phyloP scores from a whole-genome alignment of 2,329 filamentous ascomycete genomes.

The Simplicillium sp. region DNA sequence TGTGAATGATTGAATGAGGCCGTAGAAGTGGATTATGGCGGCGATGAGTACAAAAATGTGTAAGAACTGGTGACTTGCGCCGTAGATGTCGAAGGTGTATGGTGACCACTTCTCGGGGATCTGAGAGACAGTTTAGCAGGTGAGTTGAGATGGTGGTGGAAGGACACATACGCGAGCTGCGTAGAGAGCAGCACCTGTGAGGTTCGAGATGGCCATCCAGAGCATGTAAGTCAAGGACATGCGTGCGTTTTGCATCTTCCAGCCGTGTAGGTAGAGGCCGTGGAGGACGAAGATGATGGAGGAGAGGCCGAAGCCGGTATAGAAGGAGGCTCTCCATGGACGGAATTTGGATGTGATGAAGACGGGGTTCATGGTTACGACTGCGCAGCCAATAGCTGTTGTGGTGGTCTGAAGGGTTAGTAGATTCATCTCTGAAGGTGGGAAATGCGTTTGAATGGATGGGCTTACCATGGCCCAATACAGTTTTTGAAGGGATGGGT shows the following conservation, averaged over 20 bases:
- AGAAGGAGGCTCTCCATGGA: constrained; percentile 8
- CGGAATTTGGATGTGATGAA: constrained; percentile 8
- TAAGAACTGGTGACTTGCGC: constrained; percentile 8
- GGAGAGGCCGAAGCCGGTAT: constrained; percentile 9
- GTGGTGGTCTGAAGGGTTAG: constrained; percentile 2
- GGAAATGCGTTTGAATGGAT: too few species aligned
- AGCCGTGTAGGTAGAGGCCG: constrained; percentile 6
- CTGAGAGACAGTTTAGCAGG: too few species aligned
- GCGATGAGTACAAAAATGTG: constrained; percentile 3
- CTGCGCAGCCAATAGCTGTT: constrained; percentile 6
- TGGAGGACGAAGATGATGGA: constrained; percentile 10
- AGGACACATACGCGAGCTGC: constrained; percentile 5
- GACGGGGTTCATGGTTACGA: constrained; percentile 7
- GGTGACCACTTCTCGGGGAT: constrained; percentile 7
- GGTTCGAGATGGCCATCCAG: constrained; percentile 8
- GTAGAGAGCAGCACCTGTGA: constrained; percentile 7
- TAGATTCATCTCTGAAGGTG: too few species aligned
- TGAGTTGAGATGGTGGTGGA: too few species aligned
- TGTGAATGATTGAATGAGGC: constrained; percentile 7
- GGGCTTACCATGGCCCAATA: constrained; percentile 9
- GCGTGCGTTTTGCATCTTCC: constrained; percentile 8
- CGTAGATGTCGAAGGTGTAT: constrained; percentile 6
- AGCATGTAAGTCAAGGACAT: constrained; percentile 9
- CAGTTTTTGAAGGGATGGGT: constrained; percentile 4
- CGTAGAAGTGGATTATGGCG: not conserved